Evolutionary conservation across 1,284 basidiomycete species (phyloP).

Genomic region (Omphalotus olearius): DNA sequence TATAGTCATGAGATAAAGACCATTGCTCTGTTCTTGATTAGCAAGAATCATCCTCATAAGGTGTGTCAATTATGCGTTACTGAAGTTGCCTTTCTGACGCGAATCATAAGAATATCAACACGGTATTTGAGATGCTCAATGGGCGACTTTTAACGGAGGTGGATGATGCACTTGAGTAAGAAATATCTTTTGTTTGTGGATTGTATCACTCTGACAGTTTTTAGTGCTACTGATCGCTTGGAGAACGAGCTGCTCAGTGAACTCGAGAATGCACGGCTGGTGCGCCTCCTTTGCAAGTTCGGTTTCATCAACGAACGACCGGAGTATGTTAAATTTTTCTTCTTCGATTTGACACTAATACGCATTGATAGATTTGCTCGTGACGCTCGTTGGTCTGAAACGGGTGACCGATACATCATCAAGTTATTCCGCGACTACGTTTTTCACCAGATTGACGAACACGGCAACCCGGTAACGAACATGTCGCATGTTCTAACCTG

Average conservation of each 20-base stretch:
- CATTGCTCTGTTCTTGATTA: slow-evolving; percentile 75
- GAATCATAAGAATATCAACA: slow-evolving; percentile 63
- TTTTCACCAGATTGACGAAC: slow-evolving; percentile 95
- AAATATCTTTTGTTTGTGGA: slow-evolving; percentile 9
- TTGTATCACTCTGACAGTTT: slow-evolving; percentile 7
- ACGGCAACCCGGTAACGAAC: slow-evolving; percentile 87
- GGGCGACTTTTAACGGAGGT: slow-evolving; percentile 76
- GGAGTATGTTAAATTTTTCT: slow-evolving; percentile 54
- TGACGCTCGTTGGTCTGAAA: slow-evolving; percentile 96
- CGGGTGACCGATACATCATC: slow-evolving; percentile 96
- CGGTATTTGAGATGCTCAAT: slow-evolving; percentile 79
- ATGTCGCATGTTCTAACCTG: slow-evolving; percentile 87
- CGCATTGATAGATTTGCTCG: slow-evolving; percentile 77
- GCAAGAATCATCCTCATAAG: slow-evolving; percentile 65
- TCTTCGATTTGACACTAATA: slow-evolving; percentile 16
- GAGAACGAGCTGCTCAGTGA: slow-evolving; percentile 86
- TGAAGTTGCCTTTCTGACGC: neutral
- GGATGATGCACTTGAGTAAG: slow-evolving; percentile 77
- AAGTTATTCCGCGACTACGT: slow-evolving; percentile 98
- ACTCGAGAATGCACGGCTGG: slow-evolving; percentile 95
- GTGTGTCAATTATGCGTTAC: slow-evolving; percentile 25
- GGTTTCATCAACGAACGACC: slow-evolving; percentile 98
- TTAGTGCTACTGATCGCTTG: slow-evolving; percentile 75
- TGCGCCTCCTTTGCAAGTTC: slow-evolving; percentile 90
- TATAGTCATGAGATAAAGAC: slow-evolving; percentile 86